phyloP scores from a whole-genome alignment of 208 protist species.

The Strigomonas culicis region DNA sequence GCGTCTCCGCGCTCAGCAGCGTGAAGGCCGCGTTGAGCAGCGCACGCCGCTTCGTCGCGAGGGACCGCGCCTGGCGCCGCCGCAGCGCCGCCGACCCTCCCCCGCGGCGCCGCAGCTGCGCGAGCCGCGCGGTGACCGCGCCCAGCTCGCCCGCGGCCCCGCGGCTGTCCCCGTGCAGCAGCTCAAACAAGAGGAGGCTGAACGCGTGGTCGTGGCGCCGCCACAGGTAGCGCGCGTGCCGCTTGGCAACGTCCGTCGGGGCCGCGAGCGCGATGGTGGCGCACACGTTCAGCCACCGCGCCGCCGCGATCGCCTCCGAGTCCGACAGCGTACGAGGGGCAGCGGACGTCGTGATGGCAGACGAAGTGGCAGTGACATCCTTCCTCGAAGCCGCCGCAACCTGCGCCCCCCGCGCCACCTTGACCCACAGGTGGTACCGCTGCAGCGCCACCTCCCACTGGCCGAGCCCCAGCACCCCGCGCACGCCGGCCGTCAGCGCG shows the following conservation, averaged over 20 bases:
- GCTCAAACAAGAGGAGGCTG: conserved; percentile 1
- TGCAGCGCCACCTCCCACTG: conserved; percentile 2
- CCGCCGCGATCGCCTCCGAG: no score
- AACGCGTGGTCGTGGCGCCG: background rate
- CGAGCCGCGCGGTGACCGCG: background rate
- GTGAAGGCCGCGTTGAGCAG: background rate
- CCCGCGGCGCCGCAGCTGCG: no score
- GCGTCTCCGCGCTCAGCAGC: conserved; percentile 33
- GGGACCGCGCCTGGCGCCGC: background rate
- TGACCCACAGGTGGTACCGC: background rate
- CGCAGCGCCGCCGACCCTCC: background rate
- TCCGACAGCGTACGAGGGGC: no score
- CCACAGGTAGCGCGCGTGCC: background rate
- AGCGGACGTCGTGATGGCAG: no score
- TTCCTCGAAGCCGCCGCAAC: no score
- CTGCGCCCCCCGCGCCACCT: background rate
- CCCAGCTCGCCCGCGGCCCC: background rate
- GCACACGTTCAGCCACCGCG: no score
- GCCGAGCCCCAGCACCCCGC: background rate
- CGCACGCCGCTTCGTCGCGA: background rate
- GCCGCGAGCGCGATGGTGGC: no score
- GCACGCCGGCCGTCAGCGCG: conserved; percentile 1
- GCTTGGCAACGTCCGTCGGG: no score
- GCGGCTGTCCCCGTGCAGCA: background rate
- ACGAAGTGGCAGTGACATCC: no score